Conservation (phyloP, 306 rosid species). For the Canavalia ensiformis region DNA sequence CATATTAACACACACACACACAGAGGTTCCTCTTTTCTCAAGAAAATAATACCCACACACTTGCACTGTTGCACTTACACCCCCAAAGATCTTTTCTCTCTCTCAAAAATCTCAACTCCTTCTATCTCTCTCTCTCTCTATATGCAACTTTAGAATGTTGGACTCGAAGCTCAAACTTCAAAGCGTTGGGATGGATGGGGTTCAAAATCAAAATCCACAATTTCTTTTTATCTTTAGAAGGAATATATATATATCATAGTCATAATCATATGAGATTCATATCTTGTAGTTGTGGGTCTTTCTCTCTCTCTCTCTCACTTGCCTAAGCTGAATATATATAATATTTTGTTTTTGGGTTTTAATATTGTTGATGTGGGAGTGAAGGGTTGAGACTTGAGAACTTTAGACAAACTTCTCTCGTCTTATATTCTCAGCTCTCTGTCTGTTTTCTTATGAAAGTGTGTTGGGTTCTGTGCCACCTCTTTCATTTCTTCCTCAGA, state of each 20-base stretch:
- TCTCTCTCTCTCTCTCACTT: not conserved
- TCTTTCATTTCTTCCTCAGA: constrained; percentile 71
- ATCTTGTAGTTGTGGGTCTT: constrained; percentile 53
- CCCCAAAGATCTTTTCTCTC: constrained; percentile 42
- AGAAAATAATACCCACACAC: constrained; percentile 43
- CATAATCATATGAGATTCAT: constrained; percentile 28
- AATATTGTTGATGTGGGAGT: constrained; percentile 14
- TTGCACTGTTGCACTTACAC: constrained; percentile 32
- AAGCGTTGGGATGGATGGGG: constrained; percentile 56
- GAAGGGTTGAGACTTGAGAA: constrained; percentile 43
- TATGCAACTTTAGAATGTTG: constrained; percentile 58
- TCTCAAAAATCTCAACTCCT: constrained; percentile 41
- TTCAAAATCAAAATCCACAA: constrained; percentile 7
- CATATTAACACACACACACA: constrained; percentile 52
- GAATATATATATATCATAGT: constrained; percentile 37
- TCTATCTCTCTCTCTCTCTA: constrained; percentile 49
- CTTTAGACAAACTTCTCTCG: constrained; percentile 54
- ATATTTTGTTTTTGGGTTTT: not conserved
- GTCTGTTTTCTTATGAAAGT: constrained; percentile 63
- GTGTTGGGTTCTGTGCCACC: constrained; percentile 79
- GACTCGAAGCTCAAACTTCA: constrained; percentile 71
- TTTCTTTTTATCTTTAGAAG: constrained; percentile 12
- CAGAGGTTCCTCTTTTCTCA: constrained; percentile 3
- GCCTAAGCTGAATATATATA: not conserved
- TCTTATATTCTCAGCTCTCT: constrained; percentile 69